Percentiles rank a stretch among this genome's conserved stretches.
These are phyloP conservation scores for Fusarium pseudonygamai DNA, from an alignment of 2,329 filamentous ascomycete species.

Conservation along the genomic window DNA sequence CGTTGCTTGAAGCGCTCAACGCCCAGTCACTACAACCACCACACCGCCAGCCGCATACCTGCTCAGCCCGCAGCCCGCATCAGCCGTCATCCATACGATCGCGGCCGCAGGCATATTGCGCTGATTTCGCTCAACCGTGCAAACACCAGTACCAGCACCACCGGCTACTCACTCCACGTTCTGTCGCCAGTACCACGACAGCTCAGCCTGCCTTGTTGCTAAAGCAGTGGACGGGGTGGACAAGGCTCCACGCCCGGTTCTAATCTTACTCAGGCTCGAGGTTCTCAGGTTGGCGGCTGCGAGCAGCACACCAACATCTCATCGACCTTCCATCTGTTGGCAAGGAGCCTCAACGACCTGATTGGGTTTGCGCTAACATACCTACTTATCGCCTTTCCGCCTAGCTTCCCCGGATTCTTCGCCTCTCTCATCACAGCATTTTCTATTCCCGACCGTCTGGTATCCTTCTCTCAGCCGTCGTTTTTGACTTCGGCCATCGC, in stretches of 20 bases:
- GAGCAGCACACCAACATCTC: conserved; percentile 38
- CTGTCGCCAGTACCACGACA: conserved; percentile 40
- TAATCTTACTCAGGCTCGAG: conserved; percentile 27
- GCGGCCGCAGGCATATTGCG: conserved; percentile 41
- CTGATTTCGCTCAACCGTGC: conserved; percentile 37
- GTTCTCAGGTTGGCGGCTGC: conserved; percentile 27
- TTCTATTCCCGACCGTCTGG: conserved; percentile 36
- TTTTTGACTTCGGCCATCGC: conserved; percentile 37
- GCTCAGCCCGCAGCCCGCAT: conserved; percentile 44
- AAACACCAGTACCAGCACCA: conserved; percentile 20
- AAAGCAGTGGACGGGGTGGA: conserved; percentile 27
- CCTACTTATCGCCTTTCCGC: conserved; percentile 42
- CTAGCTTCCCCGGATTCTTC: conserved; percentile 36
- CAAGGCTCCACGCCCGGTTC: conserved; percentile 32
- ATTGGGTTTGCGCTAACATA: conserved; percentile 27
- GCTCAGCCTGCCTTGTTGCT: conserved; percentile 24
- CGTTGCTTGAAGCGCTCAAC: conserved; percentile 43
- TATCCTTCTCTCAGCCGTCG: conserved; percentile 33
- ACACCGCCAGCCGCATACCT: conserved; percentile 44
- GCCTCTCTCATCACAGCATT: conserved; percentile 35
- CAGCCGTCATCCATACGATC: conserved; percentile 44
- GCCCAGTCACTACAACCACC: conserved; percentile 44
- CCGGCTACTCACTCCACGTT: conserved; percentile 23
- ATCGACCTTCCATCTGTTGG: conserved; percentile 22
- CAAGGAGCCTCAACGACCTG: conserved; percentile 28